Percentiles rank a stretch among this genome's conserved stretches.
Evolutionary conservation across 306 rosid species (phyloP).

Genomic region (Fagus crenata): DNA sequence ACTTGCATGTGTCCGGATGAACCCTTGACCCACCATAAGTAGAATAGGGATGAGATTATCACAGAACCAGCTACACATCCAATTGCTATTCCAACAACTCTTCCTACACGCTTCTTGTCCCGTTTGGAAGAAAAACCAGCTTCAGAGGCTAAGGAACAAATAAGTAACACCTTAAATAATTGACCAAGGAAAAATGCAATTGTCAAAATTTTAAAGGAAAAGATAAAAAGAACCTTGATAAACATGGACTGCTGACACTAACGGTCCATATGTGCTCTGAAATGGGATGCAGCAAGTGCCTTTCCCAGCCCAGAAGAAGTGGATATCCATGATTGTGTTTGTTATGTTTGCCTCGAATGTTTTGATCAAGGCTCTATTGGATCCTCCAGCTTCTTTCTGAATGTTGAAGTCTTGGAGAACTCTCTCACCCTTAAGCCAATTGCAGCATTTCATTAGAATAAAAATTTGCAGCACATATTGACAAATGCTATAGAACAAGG

Average conservation of each 20-base stretch:
- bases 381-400: slow-evolving; percentile 36
- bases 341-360: slow-evolving; percentile 32
- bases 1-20: slow-evolving; percentile 12
- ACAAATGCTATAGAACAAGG: neutral
- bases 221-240: slow-evolving; percentile 24
- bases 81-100: slow-evolving; percentile 25
- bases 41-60: slow-evolving; percentile 20
- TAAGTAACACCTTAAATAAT: neutral
- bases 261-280: slow-evolving; percentile 43
- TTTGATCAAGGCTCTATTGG: slow-evolving; percentile 33
- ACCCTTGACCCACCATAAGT: slow-evolving; percentile 25
- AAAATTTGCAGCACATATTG: neutral
- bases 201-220: neutral
- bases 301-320: slow-evolving; percentile 41
- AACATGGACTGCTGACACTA: slow-evolving; percentile 40
- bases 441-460: neutral
- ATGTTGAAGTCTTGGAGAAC: slow-evolving; percentile 37
- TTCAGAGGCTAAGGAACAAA: neutral
- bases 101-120: slow-evolving; percentile 32
- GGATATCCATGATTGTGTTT: slow-evolving; percentile 32
- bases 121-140: slow-evolving; percentile 7
- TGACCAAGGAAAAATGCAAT: neutral
- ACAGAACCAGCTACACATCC: slow-evolving; percentile 30
- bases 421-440: slow-evolving; percentile 35
- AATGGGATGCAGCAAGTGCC: slow-evolving; percentile 49